phyloP scores from a whole-genome alignment of 768 basidiomycete genomes.

The Pholiota conissans region DNA sequence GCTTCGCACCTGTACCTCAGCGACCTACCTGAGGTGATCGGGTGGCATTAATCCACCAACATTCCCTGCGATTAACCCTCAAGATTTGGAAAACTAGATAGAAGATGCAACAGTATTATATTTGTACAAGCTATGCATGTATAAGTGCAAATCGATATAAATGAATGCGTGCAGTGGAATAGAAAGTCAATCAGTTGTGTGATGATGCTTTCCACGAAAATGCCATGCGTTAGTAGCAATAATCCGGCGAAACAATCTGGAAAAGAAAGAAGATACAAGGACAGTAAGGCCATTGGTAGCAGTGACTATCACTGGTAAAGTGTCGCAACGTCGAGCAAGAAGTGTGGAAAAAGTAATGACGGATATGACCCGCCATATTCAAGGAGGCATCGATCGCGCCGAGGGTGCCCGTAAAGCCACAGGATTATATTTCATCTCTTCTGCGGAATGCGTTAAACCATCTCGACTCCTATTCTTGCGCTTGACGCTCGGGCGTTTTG shows the following conservation, averaged over 20 bases:
- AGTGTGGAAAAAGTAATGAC: neutral
- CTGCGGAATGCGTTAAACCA: constrained; percentile 9
- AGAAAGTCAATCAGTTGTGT: neutral
- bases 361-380: neutral
- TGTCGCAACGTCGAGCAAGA: neutral
- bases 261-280: neutral
- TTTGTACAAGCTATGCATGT: neutral
- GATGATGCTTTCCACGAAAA: neutral
- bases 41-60: neutral
- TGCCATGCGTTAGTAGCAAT: neutral
- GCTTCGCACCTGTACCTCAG: no score
- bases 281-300: neutral
- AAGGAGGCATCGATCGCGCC: constrained; percentile 13
- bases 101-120: neutral
- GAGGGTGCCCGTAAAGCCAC: constrained; percentile 12
- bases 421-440: constrained; percentile 16
- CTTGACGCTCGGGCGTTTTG: constrained; percentile 71
- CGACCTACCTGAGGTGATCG: no score
- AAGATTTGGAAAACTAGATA: neutral
- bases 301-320: neutral
- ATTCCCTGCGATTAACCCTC: neutral
- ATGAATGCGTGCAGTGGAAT: neutral
- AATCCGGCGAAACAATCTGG: neutral
- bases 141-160: neutral
- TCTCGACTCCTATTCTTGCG: constrained; percentile 22